Evolutionary conservation across 2,329 filamentous ascomycete genomes (phyloP).

Genomic region (Trichophyton benhamiae): DNA sequence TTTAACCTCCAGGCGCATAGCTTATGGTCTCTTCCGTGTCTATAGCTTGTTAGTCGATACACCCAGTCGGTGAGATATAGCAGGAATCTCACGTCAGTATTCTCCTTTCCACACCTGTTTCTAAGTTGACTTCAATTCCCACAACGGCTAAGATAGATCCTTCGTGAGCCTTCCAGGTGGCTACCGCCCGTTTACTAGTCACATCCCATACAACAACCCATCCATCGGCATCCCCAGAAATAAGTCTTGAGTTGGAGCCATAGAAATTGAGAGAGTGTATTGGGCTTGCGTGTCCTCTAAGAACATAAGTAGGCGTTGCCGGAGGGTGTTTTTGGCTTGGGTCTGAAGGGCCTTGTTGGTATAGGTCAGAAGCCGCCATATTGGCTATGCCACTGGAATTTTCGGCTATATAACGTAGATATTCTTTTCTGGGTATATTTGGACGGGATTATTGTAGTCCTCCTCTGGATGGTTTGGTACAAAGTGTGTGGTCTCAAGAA

Average conservation of each 20-base stretch:
- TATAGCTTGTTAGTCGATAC: constrained; percentile 25
- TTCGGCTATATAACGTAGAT: background rate
- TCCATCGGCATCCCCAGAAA: constrained; percentile 81
- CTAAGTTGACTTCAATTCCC: constrained; percentile 46
- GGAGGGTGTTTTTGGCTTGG: constrained; percentile 25
- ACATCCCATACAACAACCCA: constrained; percentile 81
- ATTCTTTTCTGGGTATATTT: background rate
- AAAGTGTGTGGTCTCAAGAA: background rate
- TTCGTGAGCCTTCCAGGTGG: constrained; percentile 77
- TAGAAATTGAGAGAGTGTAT: constrained; percentile 68
- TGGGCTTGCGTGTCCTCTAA: constrained; percentile 72
- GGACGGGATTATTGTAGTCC: background rate
- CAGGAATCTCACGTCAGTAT: constrained; percentile 62
- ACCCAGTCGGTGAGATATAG: no score
- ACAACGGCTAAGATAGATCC: constrained; percentile 63
- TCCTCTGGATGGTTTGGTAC: background rate
- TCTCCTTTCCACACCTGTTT: constrained; percentile 37
- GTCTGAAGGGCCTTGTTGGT: background rate
- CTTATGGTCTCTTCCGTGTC: constrained; percentile 81
- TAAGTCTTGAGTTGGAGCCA: constrained; percentile 58
- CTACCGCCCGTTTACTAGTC: constrained; percentile 63
- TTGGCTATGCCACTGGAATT: background rate
- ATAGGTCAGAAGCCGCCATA: background rate
- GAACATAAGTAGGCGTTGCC: constrained; percentile 53
- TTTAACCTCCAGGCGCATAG: constrained; percentile 72